phyloP scores from a whole-genome alignment of 306 rosid species.

The Chamaecrista fasciculata region DNA sequence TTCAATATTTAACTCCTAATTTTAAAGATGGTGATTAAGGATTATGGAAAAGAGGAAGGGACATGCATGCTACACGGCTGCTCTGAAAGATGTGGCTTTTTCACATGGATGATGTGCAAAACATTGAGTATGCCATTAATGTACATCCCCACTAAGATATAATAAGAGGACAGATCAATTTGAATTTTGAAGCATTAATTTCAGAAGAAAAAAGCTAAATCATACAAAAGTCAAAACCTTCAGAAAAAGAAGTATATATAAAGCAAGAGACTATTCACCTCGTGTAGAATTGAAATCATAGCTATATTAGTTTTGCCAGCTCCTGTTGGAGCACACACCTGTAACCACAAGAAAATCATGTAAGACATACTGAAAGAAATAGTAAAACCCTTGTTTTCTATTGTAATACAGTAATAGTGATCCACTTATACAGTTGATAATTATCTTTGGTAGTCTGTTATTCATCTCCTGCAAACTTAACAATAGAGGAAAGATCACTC shows the following conservation, averaged over 20 bases:
- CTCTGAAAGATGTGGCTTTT: background rate
- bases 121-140: background rate
- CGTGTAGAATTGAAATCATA: slow-evolving; percentile 91
- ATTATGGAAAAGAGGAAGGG: slow-evolving; percentile 22
- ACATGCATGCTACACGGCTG: slow-evolving; percentile 9
- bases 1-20: slow-evolving; percentile 10
- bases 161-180: slow-evolving; percentile 10
- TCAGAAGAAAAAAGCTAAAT: slow-evolving; percentile 8
- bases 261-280: slow-evolving; percentile 53
- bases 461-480: background rate
- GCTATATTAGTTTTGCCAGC: slow-evolving; percentile 99
- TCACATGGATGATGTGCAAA: background rate
- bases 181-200: slow-evolving; percentile 9
- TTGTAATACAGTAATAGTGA: background rate
- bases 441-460: background rate
- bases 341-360: slow-evolving; percentile 34
- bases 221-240: slow-evolving; percentile 4
- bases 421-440: background rate
- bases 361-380: slow-evolving; percentile 24
- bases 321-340: slow-evolving; percentile 99
- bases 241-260: slow-evolving; percentile 5
- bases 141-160: slow-evolving; percentile 12
- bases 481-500: slow-evolving; percentile 39
- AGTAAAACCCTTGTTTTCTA: background rate
- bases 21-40: background rate